Evolutionary conservation across 805 yeast species (phyloP), one percentile per base, ranked within the genome.

Genomic region (Candida montana): DNA sequence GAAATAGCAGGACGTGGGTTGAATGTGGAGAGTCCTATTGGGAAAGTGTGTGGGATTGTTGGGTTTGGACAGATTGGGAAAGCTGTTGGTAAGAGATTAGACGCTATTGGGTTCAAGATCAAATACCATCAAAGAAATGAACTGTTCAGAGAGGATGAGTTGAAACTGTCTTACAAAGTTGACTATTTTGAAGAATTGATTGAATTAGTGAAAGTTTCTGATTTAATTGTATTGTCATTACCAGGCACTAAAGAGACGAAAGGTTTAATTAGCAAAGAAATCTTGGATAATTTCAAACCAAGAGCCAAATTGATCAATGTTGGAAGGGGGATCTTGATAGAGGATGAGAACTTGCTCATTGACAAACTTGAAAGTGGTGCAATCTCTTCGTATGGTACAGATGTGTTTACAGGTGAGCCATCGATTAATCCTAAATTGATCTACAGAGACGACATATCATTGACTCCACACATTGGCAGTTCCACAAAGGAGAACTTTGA

Each of bases 381-480:
- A 28, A 59, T 79, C 5, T 61, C 74, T 31, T 78, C 72, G 57
- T 71, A 80, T 5, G 87, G 83, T 0, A 58, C 74, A 39, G 87
- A 80, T 53, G 85, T 80, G 2, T 79, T 65, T 51, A 75, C 75
- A 50, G 52, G 65, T 13, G 86, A 80, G 54, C 86, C 86, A 5
- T 27, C 18, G 1, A 52, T 67, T 5, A 65, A 66, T 23, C 39
- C 40, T 8, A 50, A 54, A 16, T 47, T 64, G 17, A 1, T 49
- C 3, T 41, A 47, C 2, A 54, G 69, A 40, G 54, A 57, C 34
- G 79, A 75, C 50, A 75, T 75, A 8, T 52, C 73, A 2, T 52
- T 77, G 42, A 75, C 83, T 5, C 87, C 87, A 3, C 87, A 80
- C 54, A 57, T 78, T 36, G 87, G 81, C 0, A 77, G 82, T 21